Percentiles rank a stretch among this genome's conserved stretches.
Conservation (phyloP, 768 basidiomycete genomes). For the Phaeotremella fagi region DNA sequence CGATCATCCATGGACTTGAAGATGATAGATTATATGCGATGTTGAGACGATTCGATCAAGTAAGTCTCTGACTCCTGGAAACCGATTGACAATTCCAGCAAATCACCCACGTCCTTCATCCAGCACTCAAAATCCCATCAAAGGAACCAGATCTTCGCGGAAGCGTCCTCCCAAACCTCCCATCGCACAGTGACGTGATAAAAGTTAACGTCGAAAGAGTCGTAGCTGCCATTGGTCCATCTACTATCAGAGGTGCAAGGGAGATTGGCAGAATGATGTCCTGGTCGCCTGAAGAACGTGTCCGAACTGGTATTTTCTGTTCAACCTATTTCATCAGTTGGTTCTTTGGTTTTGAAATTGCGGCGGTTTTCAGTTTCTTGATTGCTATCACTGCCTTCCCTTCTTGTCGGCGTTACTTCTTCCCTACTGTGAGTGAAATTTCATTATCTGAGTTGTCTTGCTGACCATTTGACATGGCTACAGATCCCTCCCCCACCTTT, state of each 20-base stretch:
- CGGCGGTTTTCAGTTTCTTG: slow-evolving; percentile 42
- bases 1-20: slow-evolving; percentile 48
- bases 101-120: slow-evolving; percentile 49
- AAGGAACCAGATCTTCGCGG: slow-evolving; percentile 51
- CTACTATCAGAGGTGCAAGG: slow-evolving; percentile 38
- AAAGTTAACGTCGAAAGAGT: slow-evolving; percentile 49
- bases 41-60: slow-evolving; percentile 48
- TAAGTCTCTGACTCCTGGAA: slow-evolving; percentile 15
- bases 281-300: slow-evolving; percentile 46
- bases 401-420: slow-evolving; percentile 43
- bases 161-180: slow-evolving; percentile 48
- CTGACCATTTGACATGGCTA: neutral
- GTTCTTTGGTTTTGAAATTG: slow-evolving; percentile 46
- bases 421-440: slow-evolving; percentile 46
- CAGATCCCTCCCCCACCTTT: slow-evolving; percentile 42
- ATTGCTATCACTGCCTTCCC: slow-evolving; percentile 47
- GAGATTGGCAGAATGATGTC: slow-evolving; percentile 47
- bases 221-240: slow-evolving; percentile 48
- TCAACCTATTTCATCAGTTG: slow-evolving; percentile 48
- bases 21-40: slow-evolving; percentile 50
- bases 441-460: too few relatives aligned
- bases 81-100: slow-evolving; percentile 29
- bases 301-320: slow-evolving; percentile 43
- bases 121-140: slow-evolving; percentile 43
- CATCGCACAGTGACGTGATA: slow-evolving; percentile 49